Conservation (phyloP, 371 early-diverging fungal species). For the Mortierella sp. region DNA sequence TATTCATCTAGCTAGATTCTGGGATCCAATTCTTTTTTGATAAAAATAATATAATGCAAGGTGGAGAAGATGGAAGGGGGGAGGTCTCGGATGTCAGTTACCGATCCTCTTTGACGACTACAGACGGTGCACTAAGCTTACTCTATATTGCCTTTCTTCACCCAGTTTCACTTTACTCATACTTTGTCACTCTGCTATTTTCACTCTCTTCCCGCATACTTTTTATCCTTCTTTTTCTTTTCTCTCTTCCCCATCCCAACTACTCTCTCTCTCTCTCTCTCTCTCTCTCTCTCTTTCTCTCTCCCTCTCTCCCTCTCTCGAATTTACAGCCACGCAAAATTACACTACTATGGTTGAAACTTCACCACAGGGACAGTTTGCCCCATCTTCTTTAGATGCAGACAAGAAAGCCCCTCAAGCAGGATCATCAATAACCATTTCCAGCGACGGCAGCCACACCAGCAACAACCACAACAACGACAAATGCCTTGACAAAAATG, state of each 20-base stretch:
- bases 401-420: slow-evolving; percentile 13
- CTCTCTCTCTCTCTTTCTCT: background rate
- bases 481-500: background rate
- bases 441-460: slow-evolving; percentile 21
- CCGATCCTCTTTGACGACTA: no score
- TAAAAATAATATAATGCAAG: background rate
- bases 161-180: background rate
- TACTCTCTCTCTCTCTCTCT: background rate
- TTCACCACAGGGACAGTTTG: slow-evolving; percentile 1
- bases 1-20: slow-evolving; percentile 2
- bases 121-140: background rate
- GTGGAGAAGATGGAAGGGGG: no score
- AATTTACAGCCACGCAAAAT: background rate
- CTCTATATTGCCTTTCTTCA: background rate
- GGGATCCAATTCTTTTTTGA: slow-evolving; percentile 23
- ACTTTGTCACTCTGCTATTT: no score
- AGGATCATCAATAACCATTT: slow-evolving; percentile 25
- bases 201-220: no score
- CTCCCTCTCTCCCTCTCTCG: background rate
- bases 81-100: no score
- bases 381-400: background rate
- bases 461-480: slow-evolving; percentile 6
- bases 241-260: background rate
- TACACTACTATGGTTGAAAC: slow-evolving; percentile 18
- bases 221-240: slow-evolving; percentile 11